phyloP scores from a whole-genome alignment of 768 basidiomycete genomes.

The Tylopilus plumbeoviolaceoides region DNA sequence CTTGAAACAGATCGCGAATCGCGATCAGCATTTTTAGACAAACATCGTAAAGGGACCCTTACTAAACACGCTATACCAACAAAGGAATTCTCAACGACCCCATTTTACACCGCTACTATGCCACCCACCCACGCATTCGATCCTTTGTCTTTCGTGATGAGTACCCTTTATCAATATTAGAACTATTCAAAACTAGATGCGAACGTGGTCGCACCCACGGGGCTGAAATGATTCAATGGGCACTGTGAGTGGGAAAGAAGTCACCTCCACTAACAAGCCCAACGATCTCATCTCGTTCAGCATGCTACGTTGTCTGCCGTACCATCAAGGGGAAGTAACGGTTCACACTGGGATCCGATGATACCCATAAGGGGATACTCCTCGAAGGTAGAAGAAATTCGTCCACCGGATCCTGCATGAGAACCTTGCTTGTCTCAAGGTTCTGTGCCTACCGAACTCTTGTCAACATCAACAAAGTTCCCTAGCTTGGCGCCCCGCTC shows the following conservation, averaged over 20 bases:
- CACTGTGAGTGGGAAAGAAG: neutral
- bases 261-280: neutral
- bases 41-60: neutral
- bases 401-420: slow-evolving; percentile 19
- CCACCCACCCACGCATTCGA: neutral
- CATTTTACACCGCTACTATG: neutral
- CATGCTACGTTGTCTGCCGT: neutral
- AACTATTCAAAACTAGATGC: neutral
- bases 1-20: neutral
- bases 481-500: neutral
- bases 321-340: slow-evolving; percentile 2
- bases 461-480: slow-evolving; percentile 10
- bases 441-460: slow-evolving; percentile 16
- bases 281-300: neutral
- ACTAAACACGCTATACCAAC: neutral
- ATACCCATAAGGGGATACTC: slow-evolving; percentile 4
- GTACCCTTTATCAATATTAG: neutral
- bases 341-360: too few species aligned
- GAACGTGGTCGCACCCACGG: neutral
- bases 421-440: slow-evolving; percentile 12
- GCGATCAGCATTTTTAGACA: neutral
- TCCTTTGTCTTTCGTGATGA: slow-evolving; percentile 1
- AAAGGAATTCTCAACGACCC: neutral
- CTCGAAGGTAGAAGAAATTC: slow-evolving; percentile 4
- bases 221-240: neutral